These are phyloP conservation scores for Aspergillus piperis DNA, from an alignment of 2,329 filamentous ascomycete species.

Conservation along the genomic window DNA sequence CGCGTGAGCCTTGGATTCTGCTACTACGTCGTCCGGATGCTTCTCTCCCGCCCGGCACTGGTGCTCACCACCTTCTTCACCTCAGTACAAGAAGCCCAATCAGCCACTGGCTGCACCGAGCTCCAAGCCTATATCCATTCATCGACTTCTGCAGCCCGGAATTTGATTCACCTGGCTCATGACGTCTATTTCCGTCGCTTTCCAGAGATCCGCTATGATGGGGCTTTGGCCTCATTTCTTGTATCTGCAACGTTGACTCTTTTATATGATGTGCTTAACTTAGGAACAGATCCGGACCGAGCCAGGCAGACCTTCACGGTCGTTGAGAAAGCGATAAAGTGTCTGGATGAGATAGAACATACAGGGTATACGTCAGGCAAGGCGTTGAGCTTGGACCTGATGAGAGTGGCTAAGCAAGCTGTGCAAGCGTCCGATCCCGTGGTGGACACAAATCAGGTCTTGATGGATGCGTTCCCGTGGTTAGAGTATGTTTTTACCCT, in stretches of 20 bases:
- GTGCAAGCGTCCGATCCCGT: constrained; percentile 12
- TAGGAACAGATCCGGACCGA: constrained; percentile 7
- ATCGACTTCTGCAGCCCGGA: constrained; percentile 10
- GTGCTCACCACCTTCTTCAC: constrained; percentile 16
- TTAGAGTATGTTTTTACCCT: constrained; percentile 12
- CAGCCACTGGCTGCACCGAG: constrained; percentile 2
- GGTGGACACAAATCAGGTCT: constrained; percentile 13
- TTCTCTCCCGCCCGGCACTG: constrained; percentile 13
- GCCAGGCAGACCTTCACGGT: constrained; percentile 13
- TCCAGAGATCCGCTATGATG: constrained; percentile 15
- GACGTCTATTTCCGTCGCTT: constrained; percentile 17
- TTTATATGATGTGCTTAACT: constrained; percentile 16
- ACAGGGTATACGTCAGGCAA: constrained; percentile 16
- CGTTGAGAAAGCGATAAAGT: constrained; percentile 17
- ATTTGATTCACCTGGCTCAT: constrained; percentile 14
- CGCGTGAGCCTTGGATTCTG: constrained; percentile 11
- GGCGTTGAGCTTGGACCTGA: constrained; percentile 18
- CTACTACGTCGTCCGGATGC: constrained; percentile 15
- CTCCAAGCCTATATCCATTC: constrained; percentile 12
- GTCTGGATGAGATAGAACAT: constrained; percentile 20
- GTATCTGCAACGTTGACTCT: constrained; percentile 14
- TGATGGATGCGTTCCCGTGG: constrained; percentile 19
- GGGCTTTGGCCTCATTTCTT: constrained; percentile 13
- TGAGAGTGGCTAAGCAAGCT: constrained; percentile 20
- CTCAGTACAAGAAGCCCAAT: constrained; percentile 7